phyloP scores from a whole-genome alignment of 768 basidiomycete species.

The Leccinum imitatum region DNA sequence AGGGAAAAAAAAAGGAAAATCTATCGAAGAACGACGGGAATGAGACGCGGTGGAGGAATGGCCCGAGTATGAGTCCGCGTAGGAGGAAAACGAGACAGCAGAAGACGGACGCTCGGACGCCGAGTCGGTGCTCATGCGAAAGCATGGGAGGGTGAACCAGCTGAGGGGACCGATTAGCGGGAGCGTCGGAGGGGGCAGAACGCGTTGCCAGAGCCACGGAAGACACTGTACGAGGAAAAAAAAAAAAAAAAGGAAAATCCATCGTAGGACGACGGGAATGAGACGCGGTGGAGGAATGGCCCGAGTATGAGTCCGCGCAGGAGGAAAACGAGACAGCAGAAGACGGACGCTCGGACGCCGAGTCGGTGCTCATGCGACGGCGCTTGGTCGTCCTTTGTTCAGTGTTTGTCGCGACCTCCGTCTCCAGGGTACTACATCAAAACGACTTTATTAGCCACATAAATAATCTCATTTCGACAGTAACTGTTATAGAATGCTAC shows the following conservation, averaged over 20 bases:
- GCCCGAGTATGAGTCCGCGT: conserved; percentile 59
- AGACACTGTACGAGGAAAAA: too few species aligned
- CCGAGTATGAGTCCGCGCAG: conserved; percentile 60
- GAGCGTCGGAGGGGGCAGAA: too few species aligned
- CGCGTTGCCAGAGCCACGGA: too few species aligned
- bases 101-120: conserved; percentile 55
- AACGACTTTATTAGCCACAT: too few species aligned
- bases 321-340: conserved; percentile 65
- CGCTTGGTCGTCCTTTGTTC: conserved; percentile 57
- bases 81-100: conserved; percentile 63
- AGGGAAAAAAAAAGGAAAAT: conserved; percentile 44
- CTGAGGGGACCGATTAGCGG: too few species aligned
- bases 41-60: conserved; percentile 55
- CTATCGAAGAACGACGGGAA: conserved; percentile 64
- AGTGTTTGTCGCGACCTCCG: conserved; percentile 31
- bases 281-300: conserved; percentile 53
- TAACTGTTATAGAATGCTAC: too few species aligned
- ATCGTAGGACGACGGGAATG: conserved; percentile 64
- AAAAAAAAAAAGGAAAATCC: conserved; percentile 49
- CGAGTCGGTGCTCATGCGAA: conserved; percentile 62
- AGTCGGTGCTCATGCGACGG: conserved; percentile 66
- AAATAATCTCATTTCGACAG: too few species aligned
- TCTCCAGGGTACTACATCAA: too few species aligned
- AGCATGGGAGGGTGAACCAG: too few species aligned
- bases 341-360: conserved; percentile 51